These are phyloP conservation scores for Komagataella phaffii DNA, from an alignment of 805 yeast species.

Conservation along the genomic window DNA sequence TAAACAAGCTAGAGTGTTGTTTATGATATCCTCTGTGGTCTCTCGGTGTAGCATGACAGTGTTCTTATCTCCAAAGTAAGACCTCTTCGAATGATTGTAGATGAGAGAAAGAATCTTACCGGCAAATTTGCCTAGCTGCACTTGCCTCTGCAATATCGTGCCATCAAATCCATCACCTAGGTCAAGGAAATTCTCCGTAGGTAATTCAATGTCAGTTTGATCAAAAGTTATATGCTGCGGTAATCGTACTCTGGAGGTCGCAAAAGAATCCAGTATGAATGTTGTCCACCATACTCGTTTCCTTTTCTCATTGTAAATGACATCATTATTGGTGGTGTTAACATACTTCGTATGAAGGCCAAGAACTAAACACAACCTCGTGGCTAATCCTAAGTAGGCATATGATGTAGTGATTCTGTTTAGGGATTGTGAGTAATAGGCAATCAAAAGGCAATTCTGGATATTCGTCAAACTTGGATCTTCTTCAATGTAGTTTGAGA, in stretches of 20 bases:
- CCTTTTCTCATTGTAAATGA: conserved; percentile 16
- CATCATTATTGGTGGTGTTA: conserved; percentile 2
- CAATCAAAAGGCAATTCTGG: conserved; percentile 20
- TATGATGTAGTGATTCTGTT: conserved; percentile 22
- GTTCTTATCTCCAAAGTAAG: not conserved
- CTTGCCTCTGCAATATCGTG: conserved; percentile 14
- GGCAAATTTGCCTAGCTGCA: conserved; percentile 13
- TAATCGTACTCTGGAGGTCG: conserved; percentile 22
- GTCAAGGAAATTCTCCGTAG: conserved; percentile 8
- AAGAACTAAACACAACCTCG: conserved; percentile 16
- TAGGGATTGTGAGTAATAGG: conserved; percentile 20
- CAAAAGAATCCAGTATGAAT: conserved; percentile 20
- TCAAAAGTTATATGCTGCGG: conserved; percentile 20
- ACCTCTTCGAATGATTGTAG: conserved; percentile 17
- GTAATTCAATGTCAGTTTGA: conserved; percentile 18
- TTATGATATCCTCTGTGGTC: conserved; percentile 8
- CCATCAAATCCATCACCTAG: conserved; percentile 18
- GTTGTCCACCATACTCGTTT: conserved; percentile 27
- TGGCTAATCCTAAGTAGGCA: conserved; percentile 20
- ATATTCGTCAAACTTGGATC: conserved; percentile 17
- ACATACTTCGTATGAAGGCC: conserved; percentile 16
- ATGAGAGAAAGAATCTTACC: conserved; percentile 18
- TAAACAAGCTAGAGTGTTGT: conserved; percentile 9
- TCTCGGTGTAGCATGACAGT: not conserved
- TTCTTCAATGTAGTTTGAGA: conserved; percentile 15